Conservation (phyloP, 192 early-diverging fungal species). For the Kappamyces sp. region DNA sequence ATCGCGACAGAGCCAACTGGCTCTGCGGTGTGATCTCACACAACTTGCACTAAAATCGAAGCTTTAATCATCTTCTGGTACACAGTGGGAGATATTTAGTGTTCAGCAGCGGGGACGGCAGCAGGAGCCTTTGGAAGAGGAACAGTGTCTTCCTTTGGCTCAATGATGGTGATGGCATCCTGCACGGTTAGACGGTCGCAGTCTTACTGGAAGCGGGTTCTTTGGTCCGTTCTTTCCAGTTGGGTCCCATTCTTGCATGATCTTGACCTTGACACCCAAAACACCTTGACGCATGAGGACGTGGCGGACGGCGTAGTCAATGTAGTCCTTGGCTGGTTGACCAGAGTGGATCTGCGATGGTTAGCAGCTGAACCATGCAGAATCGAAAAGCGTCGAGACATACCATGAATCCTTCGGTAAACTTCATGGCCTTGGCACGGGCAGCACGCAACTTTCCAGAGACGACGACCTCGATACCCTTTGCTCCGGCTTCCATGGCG, state of each 20-base stretch:
- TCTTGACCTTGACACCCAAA: conserved; percentile 99
- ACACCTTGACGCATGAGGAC: conserved; percentile 98
- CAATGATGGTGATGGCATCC: conserved; percentile 89
- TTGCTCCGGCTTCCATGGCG: conserved; percentile 98
- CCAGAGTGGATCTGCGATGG: conserved; percentile 82
- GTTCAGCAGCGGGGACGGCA: conserved; percentile 28
- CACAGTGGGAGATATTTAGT: not conserved
- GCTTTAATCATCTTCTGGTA: not conserved
- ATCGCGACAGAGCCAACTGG: too few species aligned
- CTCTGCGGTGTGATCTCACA: too few species aligned
- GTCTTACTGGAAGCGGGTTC: conserved; percentile 72
- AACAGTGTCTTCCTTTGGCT: conserved; percentile 78
- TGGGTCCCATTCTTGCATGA: conserved; percentile 94
- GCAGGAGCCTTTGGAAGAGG: conserved; percentile 44
- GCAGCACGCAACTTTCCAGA: conserved; percentile 99
- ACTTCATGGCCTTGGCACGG: conserved; percentile 99
- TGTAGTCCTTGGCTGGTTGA: conserved; percentile 92
- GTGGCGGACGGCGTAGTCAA: conserved; percentile 94
- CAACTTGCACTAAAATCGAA: not conserved
- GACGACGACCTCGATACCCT: conserved; percentile 98
- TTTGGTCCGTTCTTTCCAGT: conserved; percentile 90
- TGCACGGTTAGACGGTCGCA: too few species aligned
- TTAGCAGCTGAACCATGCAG: not conserved
- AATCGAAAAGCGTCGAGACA: conserved; percentile 13
- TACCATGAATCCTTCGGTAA: conserved; percentile 96